Evolutionary conservation across 345 rosid genomes (phyloP).

Genomic region (Lenwebbia sp.): DNA sequence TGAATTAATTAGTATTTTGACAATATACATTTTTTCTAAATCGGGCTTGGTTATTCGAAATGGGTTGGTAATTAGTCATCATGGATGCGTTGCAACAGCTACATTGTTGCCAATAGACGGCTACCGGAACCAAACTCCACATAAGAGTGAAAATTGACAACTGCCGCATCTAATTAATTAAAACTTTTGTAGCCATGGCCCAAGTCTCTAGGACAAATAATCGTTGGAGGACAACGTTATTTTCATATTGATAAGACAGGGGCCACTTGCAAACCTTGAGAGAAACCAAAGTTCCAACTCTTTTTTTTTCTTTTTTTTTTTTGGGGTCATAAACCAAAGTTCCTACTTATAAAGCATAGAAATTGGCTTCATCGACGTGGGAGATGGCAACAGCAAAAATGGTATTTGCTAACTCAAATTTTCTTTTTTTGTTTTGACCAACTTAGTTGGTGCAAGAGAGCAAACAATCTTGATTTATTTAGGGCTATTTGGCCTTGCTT

Average conservation of each 20-base stretch:
- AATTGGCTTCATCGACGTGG: background rate
- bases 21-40: background rate
- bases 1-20: background rate
- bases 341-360: background rate
- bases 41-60: background rate
- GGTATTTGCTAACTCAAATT: background rate
- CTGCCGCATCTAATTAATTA: background rate
- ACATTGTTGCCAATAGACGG: background rate
- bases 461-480: background rate
- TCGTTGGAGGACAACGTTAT: background rate
- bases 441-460: background rate
- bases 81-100: background rate
- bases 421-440: background rate
- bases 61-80: background rate
- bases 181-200: background rate
- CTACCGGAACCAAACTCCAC: background rate
- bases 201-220: background rate
- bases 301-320: no score
- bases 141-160: background rate
- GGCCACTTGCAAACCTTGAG: background rate
- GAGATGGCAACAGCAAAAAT: background rate
- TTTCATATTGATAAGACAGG: background rate
- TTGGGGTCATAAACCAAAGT: background rate
- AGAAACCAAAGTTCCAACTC: background rate
- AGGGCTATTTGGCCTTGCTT: background rate